phyloP scores from a whole-genome alignment of 441 rosid species.

The Euphorbia neoarborescens region DNA sequence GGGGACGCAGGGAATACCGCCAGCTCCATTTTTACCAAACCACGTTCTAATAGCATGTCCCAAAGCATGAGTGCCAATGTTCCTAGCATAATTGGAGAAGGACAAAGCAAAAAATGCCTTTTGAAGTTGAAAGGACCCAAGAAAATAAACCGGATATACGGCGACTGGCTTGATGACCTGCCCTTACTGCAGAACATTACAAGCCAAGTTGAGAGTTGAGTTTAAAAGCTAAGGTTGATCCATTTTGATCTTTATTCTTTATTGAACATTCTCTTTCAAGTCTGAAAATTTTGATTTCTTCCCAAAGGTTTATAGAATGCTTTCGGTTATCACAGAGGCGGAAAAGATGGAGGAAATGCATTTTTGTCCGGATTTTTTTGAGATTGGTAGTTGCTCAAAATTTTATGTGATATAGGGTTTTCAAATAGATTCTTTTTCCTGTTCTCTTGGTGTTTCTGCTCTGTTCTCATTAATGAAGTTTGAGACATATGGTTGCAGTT shows the following conservation, averaged over 20 bases:
- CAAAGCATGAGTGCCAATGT: constrained; percentile 28
- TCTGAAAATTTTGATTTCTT: not conserved
- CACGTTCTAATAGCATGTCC: constrained; percentile 33
- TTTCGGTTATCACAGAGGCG: not conserved
- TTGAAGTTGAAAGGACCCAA: constrained; percentile 70
- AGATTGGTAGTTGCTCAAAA: not conserved
- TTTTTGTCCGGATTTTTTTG: not conserved
- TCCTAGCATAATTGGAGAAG: constrained; percentile 43
- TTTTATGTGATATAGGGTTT: not conserved
- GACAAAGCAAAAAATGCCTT: constrained; percentile 45
- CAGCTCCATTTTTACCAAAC: constrained; percentile 28
- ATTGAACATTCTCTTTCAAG: not conserved
- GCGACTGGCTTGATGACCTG: constrained; percentile 88
- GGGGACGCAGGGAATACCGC: constrained; percentile 40
- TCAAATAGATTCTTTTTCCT: not conserved
- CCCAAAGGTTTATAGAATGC: not conserved
- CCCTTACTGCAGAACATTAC: constrained; percentile 50
- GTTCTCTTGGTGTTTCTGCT: not conserved
- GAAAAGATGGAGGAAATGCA: constrained; percentile 3
- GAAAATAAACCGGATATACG: constrained; percentile 82
- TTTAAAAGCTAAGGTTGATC: not conserved
- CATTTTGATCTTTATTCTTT: not conserved
- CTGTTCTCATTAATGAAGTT: not conserved
- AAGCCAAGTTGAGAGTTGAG: constrained; percentile 56
- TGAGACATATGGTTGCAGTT: not conserved